Evolutionary conservation across 306 rosid genomes (phyloP).

Genomic region (Acmispon strigosus): DNA sequence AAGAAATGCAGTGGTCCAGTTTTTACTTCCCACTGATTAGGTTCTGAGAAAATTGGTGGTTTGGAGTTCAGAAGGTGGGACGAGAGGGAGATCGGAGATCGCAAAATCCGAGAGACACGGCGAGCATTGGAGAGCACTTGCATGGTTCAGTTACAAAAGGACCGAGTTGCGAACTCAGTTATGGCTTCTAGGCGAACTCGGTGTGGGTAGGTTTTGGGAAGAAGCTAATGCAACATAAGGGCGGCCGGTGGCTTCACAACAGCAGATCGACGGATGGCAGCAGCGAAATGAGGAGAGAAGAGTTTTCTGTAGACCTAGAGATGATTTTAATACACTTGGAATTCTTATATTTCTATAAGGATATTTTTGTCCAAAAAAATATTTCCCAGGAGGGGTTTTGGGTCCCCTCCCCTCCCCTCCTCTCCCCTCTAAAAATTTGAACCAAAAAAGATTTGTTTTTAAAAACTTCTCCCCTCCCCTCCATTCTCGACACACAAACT

Average conservation of each 20-base stretch:
- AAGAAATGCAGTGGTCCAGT: slow-evolving; percentile 23
- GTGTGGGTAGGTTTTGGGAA: slow-evolving; percentile 26
- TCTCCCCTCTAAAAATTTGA: too few species aligned
- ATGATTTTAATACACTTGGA: too few species aligned
- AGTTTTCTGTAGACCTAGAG: too few species aligned
- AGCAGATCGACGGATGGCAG: too few species aligned
- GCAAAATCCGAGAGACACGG: slow-evolving; percentile 42
- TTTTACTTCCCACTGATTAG: slow-evolving; percentile 10
- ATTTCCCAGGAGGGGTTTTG: too few species aligned
- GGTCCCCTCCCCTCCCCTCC: too few species aligned
- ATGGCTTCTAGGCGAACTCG: slow-evolving; percentile 28
- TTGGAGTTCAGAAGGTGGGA: slow-evolving; percentile 25
- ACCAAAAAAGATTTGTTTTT: too few species aligned
- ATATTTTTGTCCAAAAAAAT: too few species aligned
- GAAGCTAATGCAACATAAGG: not conserved
- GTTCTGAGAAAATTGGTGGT: slow-evolving; percentile 28
- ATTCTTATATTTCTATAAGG: too few species aligned
- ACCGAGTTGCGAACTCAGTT: slow-evolving; percentile 17
- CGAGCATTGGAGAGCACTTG: slow-evolving; percentile 54
- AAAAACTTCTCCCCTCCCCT: too few species aligned
- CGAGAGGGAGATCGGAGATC: slow-evolving; percentile 39
- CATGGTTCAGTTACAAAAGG: slow-evolving; percentile 33
- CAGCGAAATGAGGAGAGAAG: too few species aligned
- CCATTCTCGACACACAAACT: not conserved
- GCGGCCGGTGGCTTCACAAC: too few species aligned